Evolutionary conservation across 2,329 filamentous ascomycete genomes (phyloP).

Genomic region (Pseudogymnoascus verrucosus): DNA sequence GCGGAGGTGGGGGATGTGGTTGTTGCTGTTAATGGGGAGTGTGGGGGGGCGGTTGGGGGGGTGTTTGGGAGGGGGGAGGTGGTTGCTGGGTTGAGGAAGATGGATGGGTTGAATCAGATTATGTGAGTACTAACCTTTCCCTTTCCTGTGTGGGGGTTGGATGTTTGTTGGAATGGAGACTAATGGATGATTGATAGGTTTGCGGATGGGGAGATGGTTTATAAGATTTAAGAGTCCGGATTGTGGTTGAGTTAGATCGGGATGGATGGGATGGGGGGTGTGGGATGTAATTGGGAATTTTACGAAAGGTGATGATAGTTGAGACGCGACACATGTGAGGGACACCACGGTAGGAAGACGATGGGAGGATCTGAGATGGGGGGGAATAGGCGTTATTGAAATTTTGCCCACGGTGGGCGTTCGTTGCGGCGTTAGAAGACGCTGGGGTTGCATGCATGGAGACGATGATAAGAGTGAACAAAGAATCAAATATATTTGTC

Average conservation of each 20-base stretch:
- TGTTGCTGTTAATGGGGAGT: conserved; percentile 65
- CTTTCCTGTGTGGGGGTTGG: no score
- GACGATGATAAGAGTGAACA: background rate
- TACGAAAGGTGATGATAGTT: background rate
- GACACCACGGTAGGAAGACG: background rate
- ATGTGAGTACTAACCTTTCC: conserved; percentile 60
- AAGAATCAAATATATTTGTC: background rate
- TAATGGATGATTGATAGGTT: conserved; percentile 36
- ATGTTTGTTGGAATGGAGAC: conserved; percentile 1
- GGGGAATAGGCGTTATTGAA: background rate
- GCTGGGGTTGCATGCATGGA: background rate
- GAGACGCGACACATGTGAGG: background rate
- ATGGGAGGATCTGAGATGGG: background rate
- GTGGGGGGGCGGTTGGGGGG: conserved; percentile 46
- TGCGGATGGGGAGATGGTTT: conserved; percentile 56
- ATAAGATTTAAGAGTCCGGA: conserved; percentile 50
- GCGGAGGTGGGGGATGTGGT: conserved; percentile 70
- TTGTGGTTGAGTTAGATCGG: background rate
- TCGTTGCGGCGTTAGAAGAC: background rate
- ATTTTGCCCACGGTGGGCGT: background rate
- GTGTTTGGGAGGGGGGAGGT: conserved; percentile 67
- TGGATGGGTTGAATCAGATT: conserved; percentile 80
- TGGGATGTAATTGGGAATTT: background rate
- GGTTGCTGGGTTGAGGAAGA: conserved; percentile 64
- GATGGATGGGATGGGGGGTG: background rate